Evolutionary conservation across 345 rosid species (phyloP).

Genomic region (Aegle marmelos): DNA sequence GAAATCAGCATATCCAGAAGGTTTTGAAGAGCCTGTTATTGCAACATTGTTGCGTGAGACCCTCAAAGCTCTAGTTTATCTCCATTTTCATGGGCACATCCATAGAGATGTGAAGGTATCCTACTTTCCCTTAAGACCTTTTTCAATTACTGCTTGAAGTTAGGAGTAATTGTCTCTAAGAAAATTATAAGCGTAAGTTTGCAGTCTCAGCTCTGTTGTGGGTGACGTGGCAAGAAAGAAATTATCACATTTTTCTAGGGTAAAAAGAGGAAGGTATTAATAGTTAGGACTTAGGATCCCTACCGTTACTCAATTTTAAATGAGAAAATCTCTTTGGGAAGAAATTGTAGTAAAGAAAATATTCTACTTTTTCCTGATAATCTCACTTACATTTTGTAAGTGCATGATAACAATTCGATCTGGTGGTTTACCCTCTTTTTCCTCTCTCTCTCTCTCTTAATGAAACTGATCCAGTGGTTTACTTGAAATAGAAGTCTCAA

Average conservation of each 20-base stretch:
- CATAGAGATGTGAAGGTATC: conserved; percentile 98
- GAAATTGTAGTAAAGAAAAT: neutral
- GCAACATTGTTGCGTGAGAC: conserved; percentile 84
- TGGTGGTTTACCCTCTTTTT: neutral
- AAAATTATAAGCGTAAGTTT: neutral
- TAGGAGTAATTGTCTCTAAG: conserved; percentile 6
- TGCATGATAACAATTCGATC: neutral
- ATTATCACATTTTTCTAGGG: too few species aligned
- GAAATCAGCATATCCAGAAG: conserved; percentile 75
- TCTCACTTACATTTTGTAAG: neutral
- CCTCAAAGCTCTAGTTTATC: conserved; percentile 94
- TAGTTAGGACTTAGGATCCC: neutral
- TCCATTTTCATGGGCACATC: conserved; percentile 91
- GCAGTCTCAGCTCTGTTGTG: too few species aligned
- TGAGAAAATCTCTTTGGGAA: neutral
- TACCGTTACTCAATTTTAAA: neutral
- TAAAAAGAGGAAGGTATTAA: too few species aligned
- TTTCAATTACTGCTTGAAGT: neutral
- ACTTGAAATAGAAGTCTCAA: neutral
- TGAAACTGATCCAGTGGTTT: neutral
- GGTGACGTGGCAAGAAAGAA: too few species aligned
- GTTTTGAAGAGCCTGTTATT: conserved; percentile 96
- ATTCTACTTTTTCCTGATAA: neutral
- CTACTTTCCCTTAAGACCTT: neutral
- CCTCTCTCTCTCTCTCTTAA: too few species aligned